These are phyloP conservation scores for Aspergillus melleus DNA, from an alignment of 2,329 filamentous ascomycete species.

Conservation along the genomic window DNA sequence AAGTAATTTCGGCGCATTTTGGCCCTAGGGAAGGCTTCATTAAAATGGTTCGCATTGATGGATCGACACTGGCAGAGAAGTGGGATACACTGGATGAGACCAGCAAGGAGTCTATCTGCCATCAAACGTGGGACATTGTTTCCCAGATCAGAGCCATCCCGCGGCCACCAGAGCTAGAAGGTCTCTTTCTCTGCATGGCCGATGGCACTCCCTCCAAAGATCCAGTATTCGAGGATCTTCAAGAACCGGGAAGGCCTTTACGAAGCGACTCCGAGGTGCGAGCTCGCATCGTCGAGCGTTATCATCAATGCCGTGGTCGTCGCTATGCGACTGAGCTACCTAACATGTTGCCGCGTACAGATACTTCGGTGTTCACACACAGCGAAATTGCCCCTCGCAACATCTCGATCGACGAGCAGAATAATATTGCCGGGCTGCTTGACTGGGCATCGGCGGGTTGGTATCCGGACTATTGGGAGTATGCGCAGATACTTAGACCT, in stretches of 20 bases:
- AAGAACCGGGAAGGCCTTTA: slow-evolving; percentile 20
- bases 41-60: slow-evolving; percentile 17
- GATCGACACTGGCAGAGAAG: slow-evolving; percentile 14
- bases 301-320: slow-evolving; percentile 22
- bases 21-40: not conserved
- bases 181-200: slow-evolving; percentile 23
- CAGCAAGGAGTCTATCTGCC: slow-evolving; percentile 23
- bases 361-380: slow-evolving; percentile 33
- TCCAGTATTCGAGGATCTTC: slow-evolving; percentile 23
- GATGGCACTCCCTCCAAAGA: slow-evolving; percentile 24
- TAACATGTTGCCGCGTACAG: slow-evolving; percentile 26
- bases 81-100: slow-evolving; percentile 20
- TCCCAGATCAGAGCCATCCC: slow-evolving; percentile 20
- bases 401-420: slow-evolving; percentile 29
- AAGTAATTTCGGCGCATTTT: slow-evolving; percentile 15
- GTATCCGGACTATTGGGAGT: slow-evolving; percentile 47
- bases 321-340: slow-evolving; percentile 21
- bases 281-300: slow-evolving; percentile 26
- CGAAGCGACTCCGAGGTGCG: slow-evolving; percentile 21
- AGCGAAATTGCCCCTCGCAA: slow-evolving; percentile 36
- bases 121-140: slow-evolving; percentile 21
- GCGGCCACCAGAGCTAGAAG: slow-evolving; percentile 14
- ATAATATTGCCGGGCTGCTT: slow-evolving; percentile 34
- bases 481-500: slow-evolving; percentile 33
- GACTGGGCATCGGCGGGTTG: slow-evolving; percentile 45